Evolutionary conservation across 305 asterid species (phyloP).

Genomic region (Andrographis paniculata): DNA sequence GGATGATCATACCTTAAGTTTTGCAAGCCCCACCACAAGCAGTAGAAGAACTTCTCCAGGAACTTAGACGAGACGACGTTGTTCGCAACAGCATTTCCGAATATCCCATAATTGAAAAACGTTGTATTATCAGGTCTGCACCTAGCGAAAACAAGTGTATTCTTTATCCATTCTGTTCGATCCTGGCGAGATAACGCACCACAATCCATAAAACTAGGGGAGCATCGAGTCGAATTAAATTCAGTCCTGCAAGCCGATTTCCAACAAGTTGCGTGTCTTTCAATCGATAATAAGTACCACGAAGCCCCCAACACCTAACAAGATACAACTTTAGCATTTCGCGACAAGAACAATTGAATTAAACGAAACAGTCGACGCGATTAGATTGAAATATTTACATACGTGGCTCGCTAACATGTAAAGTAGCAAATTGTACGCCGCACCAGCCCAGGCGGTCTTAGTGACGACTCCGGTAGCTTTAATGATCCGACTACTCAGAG

Average conservation of each 20-base stretch:
- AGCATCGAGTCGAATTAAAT: slow-evolving; percentile 27
- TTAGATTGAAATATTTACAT: slow-evolving; percentile 18
- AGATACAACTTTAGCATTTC: not conserved
- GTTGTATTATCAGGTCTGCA: slow-evolving; percentile 47
- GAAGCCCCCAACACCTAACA: slow-evolving; percentile 70
- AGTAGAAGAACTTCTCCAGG: slow-evolving; percentile 72
- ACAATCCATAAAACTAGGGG: slow-evolving; percentile 58
- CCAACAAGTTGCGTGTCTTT: slow-evolving; percentile 92
- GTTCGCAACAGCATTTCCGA: slow-evolving; percentile 56
- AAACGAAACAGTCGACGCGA: not conserved
- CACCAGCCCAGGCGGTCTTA: slow-evolving; percentile 95
- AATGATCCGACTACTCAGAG: slow-evolving; percentile 68
- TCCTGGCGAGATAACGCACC: slow-evolving; percentile 36
- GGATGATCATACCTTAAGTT: slow-evolving; percentile 50
- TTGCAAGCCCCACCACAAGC: slow-evolving; percentile 93
- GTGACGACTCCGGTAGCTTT: slow-evolving; percentile 90
- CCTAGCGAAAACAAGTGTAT: slow-evolving; percentile 42
- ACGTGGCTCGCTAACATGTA: slow-evolving; percentile 98
- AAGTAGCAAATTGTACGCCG: slow-evolving; percentile 86
- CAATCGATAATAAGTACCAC: slow-evolving; percentile 77
- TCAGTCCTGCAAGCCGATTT: slow-evolving; percentile 46
- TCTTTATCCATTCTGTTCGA: slow-evolving; percentile 44
- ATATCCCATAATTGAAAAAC: slow-evolving; percentile 61
- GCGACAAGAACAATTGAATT: too few relatives aligned
- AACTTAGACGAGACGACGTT: slow-evolving; percentile 58